Percentiles rank a stretch among this genome's conserved stretches.
phyloP scores from a whole-genome alignment of 108 stramenopile genomes.

The Poteriospumella lacustris region DNA sequence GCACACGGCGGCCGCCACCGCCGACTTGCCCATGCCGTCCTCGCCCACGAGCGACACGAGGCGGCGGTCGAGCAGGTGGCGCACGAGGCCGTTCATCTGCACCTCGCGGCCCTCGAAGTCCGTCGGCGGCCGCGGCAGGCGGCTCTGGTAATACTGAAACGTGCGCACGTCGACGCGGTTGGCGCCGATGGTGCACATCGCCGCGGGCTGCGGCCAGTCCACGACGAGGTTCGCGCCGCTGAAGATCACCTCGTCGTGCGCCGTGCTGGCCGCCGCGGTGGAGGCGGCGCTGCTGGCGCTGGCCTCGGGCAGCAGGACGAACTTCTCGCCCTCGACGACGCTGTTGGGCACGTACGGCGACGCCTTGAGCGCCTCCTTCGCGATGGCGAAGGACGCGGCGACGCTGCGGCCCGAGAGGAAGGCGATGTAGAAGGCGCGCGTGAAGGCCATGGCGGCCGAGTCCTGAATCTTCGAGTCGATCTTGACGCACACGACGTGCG shows the following conservation, averaged over 20 bases:
- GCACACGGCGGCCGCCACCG: conserved; percentile 61
- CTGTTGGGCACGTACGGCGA: conserved; percentile 62
- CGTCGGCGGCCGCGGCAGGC: conserved; percentile 66
- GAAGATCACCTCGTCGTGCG: conserved; percentile 22
- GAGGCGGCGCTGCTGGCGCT: conserved; percentile 26
- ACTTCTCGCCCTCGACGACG: conserved; percentile 66
- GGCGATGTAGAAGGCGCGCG: conserved; percentile 70
- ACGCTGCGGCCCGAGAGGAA: conserved; percentile 72
- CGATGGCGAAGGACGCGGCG: conserved; percentile 71
- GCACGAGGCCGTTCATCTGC: conserved; percentile 65
- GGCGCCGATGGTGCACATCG: conserved; percentile 10
- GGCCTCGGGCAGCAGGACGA: conserved; percentile 67
- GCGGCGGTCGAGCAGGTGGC: conserved; percentile 50
- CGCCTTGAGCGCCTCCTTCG: conserved; percentile 65
- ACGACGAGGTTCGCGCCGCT: not conserved
- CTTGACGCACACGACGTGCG: conserved; percentile 85
- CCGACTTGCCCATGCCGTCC: conserved; percentile 67
- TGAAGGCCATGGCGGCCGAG: conserved; percentile 71
- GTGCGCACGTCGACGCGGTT: not conserved
- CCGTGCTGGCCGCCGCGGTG: conserved; percentile 28
- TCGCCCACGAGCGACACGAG: conserved; percentile 65
- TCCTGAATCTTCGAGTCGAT: conserved; percentile 73
- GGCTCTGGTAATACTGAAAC: not conserved
- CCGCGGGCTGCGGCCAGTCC: conserved; percentile 39
- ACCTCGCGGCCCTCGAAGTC: conserved; percentile 73